A percentile compares a stretch with the other conserved stretches of the same genome.
Evolutionary conservation across 306 rosid genomes (phyloP).

Genomic region (Gastrolobium villosum): DNA sequence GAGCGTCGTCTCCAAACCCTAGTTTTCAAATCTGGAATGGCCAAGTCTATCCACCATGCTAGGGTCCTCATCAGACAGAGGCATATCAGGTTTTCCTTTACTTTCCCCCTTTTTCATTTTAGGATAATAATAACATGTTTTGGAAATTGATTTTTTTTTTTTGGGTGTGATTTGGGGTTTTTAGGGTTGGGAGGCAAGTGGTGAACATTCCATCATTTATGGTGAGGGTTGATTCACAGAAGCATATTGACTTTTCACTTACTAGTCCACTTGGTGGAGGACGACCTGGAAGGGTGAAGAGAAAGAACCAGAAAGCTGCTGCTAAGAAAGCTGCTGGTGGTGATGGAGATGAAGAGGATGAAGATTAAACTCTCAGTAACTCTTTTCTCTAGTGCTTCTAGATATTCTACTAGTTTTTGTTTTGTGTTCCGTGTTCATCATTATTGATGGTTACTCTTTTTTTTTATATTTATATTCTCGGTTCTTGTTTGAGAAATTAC

Average conservation of each 20-base stretch:
- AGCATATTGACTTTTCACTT: constrained; percentile 72
- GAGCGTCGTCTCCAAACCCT: constrained; percentile 68
- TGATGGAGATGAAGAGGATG: constrained; percentile 74
- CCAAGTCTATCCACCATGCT: constrained; percentile 72
- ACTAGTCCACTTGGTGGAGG: constrained; percentile 77
- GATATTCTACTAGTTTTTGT: background rate
- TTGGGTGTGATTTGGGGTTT: background rate
- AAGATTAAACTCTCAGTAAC: constrained; percentile 52
- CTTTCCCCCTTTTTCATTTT: too few relatives aligned
- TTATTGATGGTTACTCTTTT: constrained; percentile 21
- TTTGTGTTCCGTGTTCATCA: background rate
- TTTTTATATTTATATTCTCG: background rate
- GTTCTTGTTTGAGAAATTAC: constrained; percentile 26
- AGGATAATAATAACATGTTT: background rate
- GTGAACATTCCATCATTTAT: constrained; percentile 77
- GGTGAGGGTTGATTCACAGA: constrained; percentile 73
- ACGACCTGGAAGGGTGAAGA: constrained; percentile 73
- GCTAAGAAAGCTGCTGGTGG: constrained; percentile 82
- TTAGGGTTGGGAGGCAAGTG: constrained; percentile 76
- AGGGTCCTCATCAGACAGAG: constrained; percentile 70
- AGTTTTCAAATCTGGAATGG: constrained; percentile 69
- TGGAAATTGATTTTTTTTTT: background rate
- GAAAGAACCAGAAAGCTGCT: constrained; percentile 68
- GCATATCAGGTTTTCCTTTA: constrained; percentile 53
- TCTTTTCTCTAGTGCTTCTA: background rate